phyloP scores from a whole-genome alignment of 2,329 filamentous ascomycete genomes.

The Fusarium continuum region DNA sequence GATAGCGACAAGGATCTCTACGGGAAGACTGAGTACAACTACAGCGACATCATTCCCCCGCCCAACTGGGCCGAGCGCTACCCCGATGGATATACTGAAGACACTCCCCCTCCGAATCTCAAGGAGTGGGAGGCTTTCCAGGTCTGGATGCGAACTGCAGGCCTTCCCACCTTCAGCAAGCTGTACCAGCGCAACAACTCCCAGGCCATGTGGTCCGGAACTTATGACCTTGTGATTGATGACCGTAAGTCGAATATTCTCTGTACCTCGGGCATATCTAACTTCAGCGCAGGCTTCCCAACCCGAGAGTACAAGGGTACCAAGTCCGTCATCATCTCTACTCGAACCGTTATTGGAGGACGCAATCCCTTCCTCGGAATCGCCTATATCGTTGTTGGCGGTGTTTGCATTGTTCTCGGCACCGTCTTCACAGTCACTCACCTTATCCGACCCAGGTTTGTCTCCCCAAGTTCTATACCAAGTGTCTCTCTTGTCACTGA shows the following conservation, averaged over 20 bases:
- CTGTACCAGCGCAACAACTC: slow-evolving; percentile 84
- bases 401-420: slow-evolving; percentile 89
- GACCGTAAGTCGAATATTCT: slow-evolving; percentile 69
- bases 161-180: slow-evolving; percentile 94
- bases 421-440: slow-evolving; percentile 89
- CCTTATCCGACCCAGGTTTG: slow-evolving; percentile 87
- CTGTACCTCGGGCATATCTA: not conserved
- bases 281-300: slow-evolving; percentile 72
- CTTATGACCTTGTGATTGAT: slow-evolving; percentile 79
- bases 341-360: slow-evolving; percentile 90
- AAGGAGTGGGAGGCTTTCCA: slow-evolving; percentile 85
- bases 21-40: slow-evolving; percentile 71
- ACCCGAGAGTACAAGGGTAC: slow-evolving; percentile 82
- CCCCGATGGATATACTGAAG: slow-evolving; percentile 72
- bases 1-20: slow-evolving; percentile 83
- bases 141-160: slow-evolving; percentile 98
- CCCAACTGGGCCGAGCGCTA: slow-evolving; percentile 84
- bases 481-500: not conserved
- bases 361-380: slow-evolving; percentile 97
- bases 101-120: slow-evolving; percentile 75
- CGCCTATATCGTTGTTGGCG: slow-evolving; percentile 92
- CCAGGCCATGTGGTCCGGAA: slow-evolving; percentile 71
- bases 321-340: slow-evolving; percentile 90
- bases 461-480: slow-evolving; percentile 18
- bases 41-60: slow-evolving; percentile 76